A percentile compares a stretch with the other conserved stretches of the same genome.
Evolutionary conservation across 2,329 filamentous ascomycete genomes (phyloP).

Genomic region (Clarireedia monteithiana): DNA sequence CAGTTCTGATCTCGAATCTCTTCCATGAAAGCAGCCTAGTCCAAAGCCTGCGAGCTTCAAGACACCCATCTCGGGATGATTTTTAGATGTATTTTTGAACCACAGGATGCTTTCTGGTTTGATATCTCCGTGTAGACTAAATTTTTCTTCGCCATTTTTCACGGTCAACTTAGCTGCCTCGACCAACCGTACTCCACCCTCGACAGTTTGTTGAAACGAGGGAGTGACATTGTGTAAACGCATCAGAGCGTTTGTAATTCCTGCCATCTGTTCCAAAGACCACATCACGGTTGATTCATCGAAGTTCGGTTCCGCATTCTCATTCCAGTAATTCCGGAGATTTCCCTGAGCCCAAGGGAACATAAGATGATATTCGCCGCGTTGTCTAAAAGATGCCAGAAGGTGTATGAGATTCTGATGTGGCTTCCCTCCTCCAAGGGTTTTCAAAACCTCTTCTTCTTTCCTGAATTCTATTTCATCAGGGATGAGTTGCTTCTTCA

Average conservation of each 20-base stretch:
- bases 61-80: conserved; percentile 5
- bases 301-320: conserved; percentile 9
- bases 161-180: conserved; percentile 8
- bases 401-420: conserved; percentile 26
- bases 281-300: conserved; percentile 18
- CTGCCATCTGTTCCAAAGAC: conserved; percentile 26
- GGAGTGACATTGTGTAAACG: conserved; percentile 22
- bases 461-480: conserved; percentile 13
- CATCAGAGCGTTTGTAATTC: conserved; percentile 22
- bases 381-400: conserved; percentile 23
- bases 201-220: conserved; percentile 1
- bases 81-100: conserved; percentile 26
- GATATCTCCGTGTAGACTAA: conserved; percentile 24
- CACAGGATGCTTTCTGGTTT: conserved; percentile 22
- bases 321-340: conserved; percentile 25
- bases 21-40: conserved; percentile 27
- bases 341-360: conserved; percentile 26
- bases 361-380: conserved; percentile 23
- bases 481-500: conserved; percentile 15
- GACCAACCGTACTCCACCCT: background rate
- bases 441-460: conserved; percentile 11
- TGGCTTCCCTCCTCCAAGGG: conserved; percentile 7
- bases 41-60: conserved; percentile 21
- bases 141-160: conserved; percentile 16
- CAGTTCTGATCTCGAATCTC: conserved; percentile 26